A percentile compares a stretch with the other conserved stretches of the same genome.
Conservation (phyloP, 2,329 filamentous ascomycete species). For the Trichophyton schoenleinii region DNA sequence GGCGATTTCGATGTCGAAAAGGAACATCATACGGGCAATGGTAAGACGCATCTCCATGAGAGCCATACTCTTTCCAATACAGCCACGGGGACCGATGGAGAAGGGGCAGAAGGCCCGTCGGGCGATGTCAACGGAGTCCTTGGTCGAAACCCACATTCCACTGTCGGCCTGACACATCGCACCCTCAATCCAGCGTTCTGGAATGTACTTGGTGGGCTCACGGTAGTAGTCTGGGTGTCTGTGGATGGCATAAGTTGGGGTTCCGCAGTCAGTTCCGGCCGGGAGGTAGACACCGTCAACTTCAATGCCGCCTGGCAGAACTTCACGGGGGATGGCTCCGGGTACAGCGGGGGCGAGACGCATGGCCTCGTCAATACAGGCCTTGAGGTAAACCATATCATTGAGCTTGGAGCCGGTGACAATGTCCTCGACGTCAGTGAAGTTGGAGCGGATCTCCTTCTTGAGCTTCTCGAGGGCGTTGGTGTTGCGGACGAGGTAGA, state of each 20-base stretch:
- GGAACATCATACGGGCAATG: conserved; percentile 29
- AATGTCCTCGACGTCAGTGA: conserved; percentile 27
- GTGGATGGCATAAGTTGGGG: conserved; percentile 24
- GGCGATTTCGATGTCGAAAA: conserved; percentile 26
- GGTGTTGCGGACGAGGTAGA: conserved; percentile 29
- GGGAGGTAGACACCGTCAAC: conserved; percentile 25
- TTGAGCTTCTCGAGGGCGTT: conserved; percentile 20
- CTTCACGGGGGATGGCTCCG: conserved; percentile 20
- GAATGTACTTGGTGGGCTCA: conserved; percentile 20
- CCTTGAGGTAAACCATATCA: conserved; percentile 29
- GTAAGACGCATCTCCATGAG: conserved; percentile 33
- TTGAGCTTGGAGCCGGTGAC: conserved; percentile 22
- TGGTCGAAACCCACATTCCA: conserved; percentile 13
- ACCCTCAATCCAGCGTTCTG: conserved; percentile 27
- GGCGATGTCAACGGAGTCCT: conserved; percentile 36
- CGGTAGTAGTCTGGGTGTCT: conserved; percentile 23
- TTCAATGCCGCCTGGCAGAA: conserved; percentile 19
- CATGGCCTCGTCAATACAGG: conserved; percentile 30
- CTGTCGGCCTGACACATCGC: conserved; percentile 11
- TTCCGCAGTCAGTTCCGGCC: conserved; percentile 22
- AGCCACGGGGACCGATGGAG: conserved; percentile 32
- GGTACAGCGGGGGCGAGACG: conserved; percentile 23
- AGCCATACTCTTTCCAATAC: conserved; percentile 35
- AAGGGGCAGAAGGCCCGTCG: conserved; percentile 20
- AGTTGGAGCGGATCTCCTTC: conserved; percentile 24